These are phyloP conservation scores for Silene coronaria DNA, from an alignment of 179 eudicot species.

Conservation along the genomic window DNA sequence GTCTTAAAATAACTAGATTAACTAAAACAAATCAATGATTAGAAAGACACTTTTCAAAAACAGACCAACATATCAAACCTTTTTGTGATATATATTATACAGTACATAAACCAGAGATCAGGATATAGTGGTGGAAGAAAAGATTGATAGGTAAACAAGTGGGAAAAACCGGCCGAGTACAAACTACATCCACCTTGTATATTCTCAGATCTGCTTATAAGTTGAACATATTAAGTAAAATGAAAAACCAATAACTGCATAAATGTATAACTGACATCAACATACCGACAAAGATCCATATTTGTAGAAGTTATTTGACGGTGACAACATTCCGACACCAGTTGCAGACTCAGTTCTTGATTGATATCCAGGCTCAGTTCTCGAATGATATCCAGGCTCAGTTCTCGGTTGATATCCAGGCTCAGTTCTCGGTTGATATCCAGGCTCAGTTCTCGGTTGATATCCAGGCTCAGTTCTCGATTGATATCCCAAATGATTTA, in stretches of 20 bases:
- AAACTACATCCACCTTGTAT: neutral
- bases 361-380: slow-evolving; percentile 51
- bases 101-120: neutral
- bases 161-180: neutral
- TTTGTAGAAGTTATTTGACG: slow-evolving; percentile 50
- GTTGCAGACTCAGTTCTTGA: slow-evolving; percentile 57
- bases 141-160: neutral
- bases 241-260: neutral
- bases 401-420: slow-evolving; percentile 60
- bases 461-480: slow-evolving; percentile 65
- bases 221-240: neutral
- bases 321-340: slow-evolving; percentile 47
- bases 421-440: slow-evolving; percentile 56
- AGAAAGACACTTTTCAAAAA: slow-evolving; percentile 4
- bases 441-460: slow-evolving; percentile 45
- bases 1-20: neutral
- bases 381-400: slow-evolving; percentile 52
- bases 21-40: slow-evolving; percentile 7
- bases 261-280: slow-evolving; percentile 1
- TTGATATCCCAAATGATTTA: slow-evolving; percentile 62
- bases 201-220: neutral
- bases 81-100: neutral
- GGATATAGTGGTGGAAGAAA: neutral
- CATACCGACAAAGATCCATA: slow-evolving; percentile 60
- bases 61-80: neutral